These are phyloP conservation scores for Calonectria naviculata DNA, from an alignment of 2,329 filamentous ascomycete genomes.

Conservation along the genomic window DNA sequence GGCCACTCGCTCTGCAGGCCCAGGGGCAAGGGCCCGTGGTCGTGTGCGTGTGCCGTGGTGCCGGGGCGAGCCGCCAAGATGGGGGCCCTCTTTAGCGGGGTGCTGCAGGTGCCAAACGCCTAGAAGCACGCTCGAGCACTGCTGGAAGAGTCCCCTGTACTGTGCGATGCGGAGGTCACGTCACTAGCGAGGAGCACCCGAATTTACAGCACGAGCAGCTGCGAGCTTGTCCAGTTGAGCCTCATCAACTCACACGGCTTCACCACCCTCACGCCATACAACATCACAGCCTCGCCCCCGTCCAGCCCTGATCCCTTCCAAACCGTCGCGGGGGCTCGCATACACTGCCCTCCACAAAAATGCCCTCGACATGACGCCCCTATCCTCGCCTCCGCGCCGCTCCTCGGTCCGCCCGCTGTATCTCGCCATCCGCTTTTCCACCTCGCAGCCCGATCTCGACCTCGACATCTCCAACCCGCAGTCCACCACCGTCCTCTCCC, in stretches of 20 bases:
- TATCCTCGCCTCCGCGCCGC: constrained; percentile 29
- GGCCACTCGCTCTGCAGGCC: background rate
- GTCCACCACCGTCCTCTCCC: constrained; percentile 77
- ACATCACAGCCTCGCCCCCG: background rate
- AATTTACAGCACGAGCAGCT: background rate
- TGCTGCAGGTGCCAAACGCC: constrained; percentile 15
- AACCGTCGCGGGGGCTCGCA: background rate
- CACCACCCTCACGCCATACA: background rate
- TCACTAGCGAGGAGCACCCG: too few relatives aligned
- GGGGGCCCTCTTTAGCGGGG: constrained; percentile 19
- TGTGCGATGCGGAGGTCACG: background rate
- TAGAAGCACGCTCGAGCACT: constrained; percentile 9
- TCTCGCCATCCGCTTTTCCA: constrained; percentile 91
- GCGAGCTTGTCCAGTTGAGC: background rate
- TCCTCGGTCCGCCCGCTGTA: constrained; percentile 64
- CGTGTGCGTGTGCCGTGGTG: background rate
- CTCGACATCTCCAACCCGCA: constrained; percentile 78
- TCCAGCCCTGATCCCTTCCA: background rate
- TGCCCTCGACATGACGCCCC: constrained; percentile 42
- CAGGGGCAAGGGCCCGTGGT: background rate
- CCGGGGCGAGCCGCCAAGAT: constrained; percentile 12
- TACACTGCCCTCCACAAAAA: constrained; percentile 21
- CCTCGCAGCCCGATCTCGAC: constrained; percentile 83
- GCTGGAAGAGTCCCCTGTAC: background rate
- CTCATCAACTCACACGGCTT: background rate